Percentiles rank a stretch among this genome's conserved stretches.
These are phyloP conservation scores for Arthrocladium fulminans DNA, from an alignment of 2,329 filamentous ascomycete genomes.

Conservation along the genomic window DNA sequence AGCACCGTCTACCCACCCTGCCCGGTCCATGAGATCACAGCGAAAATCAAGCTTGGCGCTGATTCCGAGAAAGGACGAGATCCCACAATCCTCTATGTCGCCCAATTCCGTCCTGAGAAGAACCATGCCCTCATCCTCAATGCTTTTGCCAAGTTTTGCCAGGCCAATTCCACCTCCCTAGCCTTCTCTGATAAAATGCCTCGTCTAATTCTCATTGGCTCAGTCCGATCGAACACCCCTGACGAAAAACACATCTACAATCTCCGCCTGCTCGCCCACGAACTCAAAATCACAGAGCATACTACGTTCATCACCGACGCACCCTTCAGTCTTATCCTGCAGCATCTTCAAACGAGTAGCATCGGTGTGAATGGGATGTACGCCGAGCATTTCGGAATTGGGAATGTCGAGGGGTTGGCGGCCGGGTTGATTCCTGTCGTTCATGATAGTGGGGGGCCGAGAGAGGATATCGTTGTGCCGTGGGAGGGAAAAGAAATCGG, in stretches of 20 bases:
- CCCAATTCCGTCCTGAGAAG: constrained; percentile 95
- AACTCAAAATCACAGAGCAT: constrained; percentile 71
- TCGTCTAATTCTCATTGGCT: constrained; percentile 76
- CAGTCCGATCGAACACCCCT: constrained; percentile 62
- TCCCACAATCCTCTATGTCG: constrained; percentile 77
- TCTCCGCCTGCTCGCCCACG: constrained; percentile 74
- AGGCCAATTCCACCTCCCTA: constrained; percentile 43
- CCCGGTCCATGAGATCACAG: constrained; percentile 73
- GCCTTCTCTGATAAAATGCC: constrained; percentile 38
- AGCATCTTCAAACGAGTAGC: constrained; percentile 65
- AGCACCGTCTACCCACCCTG: constrained; percentile 80
- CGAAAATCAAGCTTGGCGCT: constrained; percentile 61
- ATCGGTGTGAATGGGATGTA: constrained; percentile 98
- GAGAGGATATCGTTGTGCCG: constrained; percentile 80
- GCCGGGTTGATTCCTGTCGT: constrained; percentile 89
- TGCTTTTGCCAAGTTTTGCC: constrained; percentile 70
- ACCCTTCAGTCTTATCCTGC: constrained; percentile 75
- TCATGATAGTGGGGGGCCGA: constrained; percentile 86
- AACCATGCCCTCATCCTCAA: constrained; percentile 82
- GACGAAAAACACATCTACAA: constrained; percentile 63
- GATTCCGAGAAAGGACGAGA: constrained; percentile 47
- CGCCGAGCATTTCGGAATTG: constrained; percentile 99
- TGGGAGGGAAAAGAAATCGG: constrained; percentile 72
- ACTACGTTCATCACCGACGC: constrained; percentile 88
- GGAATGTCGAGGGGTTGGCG: constrained; percentile 95